Base-by-base conservation (phyloP, 2,329 filamentous ascomycete genomes). In the Talaromyces rugulosus region DNA sequence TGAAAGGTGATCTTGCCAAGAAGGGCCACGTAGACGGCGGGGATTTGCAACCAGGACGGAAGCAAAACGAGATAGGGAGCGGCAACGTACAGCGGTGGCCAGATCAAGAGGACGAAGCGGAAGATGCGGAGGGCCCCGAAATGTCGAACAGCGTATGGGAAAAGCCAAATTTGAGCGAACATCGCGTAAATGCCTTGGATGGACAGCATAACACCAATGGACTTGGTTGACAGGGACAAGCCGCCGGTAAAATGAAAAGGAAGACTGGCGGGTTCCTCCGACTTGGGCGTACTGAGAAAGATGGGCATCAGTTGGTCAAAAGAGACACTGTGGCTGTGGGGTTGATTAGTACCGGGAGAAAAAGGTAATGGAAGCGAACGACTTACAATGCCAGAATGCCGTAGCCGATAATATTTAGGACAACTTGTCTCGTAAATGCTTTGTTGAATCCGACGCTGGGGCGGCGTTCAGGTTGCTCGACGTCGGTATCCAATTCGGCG, bases 321-420 rank as follows among this genome's bases (percentile, higher is more conserved):
- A 0, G 93, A 96, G 77, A 99, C 97, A 12, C 94, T 97, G 78
- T 98, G 94, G 79, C 93, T 96, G 70, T 47, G 64, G 34, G 31
- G 34, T 12, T 52, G 55, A 70, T 72, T 65, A 76, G 71, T 50
- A 69, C 57, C 67, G 67, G 18, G 12, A 36, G 30, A 6, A 36
- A 11, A 63, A 81, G 68, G 93, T 89, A 54, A n/a, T 59, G 63
- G 42, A 34, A 34, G 42, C n/a, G 18, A 11, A 28, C 1, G 60
- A 88, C 92, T 86, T 84, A 96, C 92, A 96, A 97, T 66, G 94
- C 94, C 63, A 98, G 82, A 69, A 98, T 92, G 52, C 93, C 94
- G 73, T 96, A 96, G 58, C 90, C 92, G 62, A 94, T 79, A 66
- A 97, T 96, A 72, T 93, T 94, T 71, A 96, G 82, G 63, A 96